These are phyloP conservation scores for Nemania diffusa DNA, from an alignment of 2,329 filamentous ascomycete genomes.

Conservation along the genomic window DNA sequence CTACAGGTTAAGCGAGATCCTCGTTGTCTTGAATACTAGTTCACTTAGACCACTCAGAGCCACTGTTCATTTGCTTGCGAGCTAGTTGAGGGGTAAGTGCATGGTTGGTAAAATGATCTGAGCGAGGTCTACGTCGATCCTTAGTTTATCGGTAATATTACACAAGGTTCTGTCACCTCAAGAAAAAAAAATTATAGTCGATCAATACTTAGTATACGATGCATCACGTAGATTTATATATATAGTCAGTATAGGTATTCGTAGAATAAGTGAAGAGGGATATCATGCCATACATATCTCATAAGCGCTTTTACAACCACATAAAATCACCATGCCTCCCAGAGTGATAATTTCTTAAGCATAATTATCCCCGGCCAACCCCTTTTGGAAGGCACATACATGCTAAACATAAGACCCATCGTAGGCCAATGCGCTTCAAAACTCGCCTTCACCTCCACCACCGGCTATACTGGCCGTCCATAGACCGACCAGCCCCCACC, in stretches of 20 bases:
- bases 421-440: conserved; percentile 50
- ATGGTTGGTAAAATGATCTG: conserved; percentile 21
- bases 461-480: conserved; percentile 76
- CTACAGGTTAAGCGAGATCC: conserved; percentile 12
- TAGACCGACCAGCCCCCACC: conserved; percentile 79
- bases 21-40: background rate
- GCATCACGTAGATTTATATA: conserved; percentile 2
- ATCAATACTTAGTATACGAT: background rate
- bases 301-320: conserved; percentile 43
- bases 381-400: background rate
- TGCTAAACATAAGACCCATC: conserved; percentile 1
- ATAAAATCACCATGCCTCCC: conserved; percentile 11
- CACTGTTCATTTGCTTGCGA: conserved; percentile 4
- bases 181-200: background rate
- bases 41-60: too few relatives aligned
- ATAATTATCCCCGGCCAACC: background rate
- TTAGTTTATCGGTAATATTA: background rate
- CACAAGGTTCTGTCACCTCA: background rate
- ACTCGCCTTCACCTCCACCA: conserved; percentile 69
- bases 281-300: conserved; percentile 58
- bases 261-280: conserved; percentile 48
- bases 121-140: conserved; percentile 13
- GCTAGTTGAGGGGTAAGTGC: background rate
- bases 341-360: background rate
- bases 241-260: conserved; percentile 19